Conservation (phyloP, 2,329 filamentous ascomycete species). For the Colletotrichum plurivorum region DNA sequence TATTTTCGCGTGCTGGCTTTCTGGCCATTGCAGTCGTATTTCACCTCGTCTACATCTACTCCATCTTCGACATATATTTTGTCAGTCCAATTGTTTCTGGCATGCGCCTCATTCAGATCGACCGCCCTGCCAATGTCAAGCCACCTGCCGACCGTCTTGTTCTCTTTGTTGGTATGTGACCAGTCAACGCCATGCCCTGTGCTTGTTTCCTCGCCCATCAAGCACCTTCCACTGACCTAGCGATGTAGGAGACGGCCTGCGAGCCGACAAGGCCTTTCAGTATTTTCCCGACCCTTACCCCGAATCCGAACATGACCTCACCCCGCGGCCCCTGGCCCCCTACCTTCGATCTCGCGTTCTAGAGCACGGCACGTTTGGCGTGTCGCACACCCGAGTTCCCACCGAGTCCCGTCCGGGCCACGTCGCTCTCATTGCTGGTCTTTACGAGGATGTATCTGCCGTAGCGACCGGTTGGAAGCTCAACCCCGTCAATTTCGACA, state of each 20-base stretch:
- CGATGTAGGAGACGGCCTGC: slow-evolving; percentile 83
- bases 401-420: slow-evolving; percentile 97
- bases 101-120: slow-evolving; percentile 85
- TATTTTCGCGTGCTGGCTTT: slow-evolving; percentile 81
- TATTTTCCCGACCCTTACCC: slow-evolving; percentile 89
- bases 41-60: slow-evolving; percentile 93
- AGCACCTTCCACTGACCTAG: slow-evolving; percentile 8
- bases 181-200: slow-evolving; percentile 19
- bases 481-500: slow-evolving; percentile 98
- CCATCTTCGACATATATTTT: slow-evolving; percentile 99
- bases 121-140: slow-evolving; percentile 70
- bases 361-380: slow-evolving; percentile 92
- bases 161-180: slow-evolving; percentile 84
- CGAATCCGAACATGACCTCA: slow-evolving; percentile 73
- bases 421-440: slow-evolving; percentile 94
- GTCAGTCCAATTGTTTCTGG: slow-evolving; percentile 97
- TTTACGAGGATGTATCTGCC: slow-evolving; percentile 98
- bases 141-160: slow-evolving; percentile 92
- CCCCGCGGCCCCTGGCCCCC: slow-evolving; percentile 86
- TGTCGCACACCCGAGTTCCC: slow-evolving; percentile 96
- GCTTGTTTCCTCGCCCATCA: background rate
- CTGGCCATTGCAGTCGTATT: slow-evolving; percentile 91
- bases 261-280: slow-evolving; percentile 98
- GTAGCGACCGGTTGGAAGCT: slow-evolving; percentile 99
- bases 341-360: slow-evolving; percentile 92